Evolutionary conservation across 345 rosid species (phyloP), one percentile per base, ranked within the genome.

Genomic region (Rubroshorea leprosula): DNA sequence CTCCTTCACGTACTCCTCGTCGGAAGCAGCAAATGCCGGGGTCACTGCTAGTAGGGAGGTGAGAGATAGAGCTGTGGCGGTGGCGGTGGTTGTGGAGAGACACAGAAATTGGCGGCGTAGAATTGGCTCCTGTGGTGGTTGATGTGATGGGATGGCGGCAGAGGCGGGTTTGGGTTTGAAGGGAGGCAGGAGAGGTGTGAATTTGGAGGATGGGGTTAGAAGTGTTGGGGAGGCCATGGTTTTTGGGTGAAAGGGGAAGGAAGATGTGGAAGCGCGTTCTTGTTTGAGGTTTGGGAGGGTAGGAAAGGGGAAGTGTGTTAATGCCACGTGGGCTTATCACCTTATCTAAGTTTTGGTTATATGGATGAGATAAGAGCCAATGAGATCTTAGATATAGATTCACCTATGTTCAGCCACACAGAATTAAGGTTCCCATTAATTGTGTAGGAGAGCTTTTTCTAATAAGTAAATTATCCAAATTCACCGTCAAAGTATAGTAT

Each of bases 321-420:
- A 23, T 68, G 95, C 76, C 95, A 81, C 93, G 95, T 84, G 78
- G 71, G 56, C 95, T 89, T 92, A 92, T 89, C 95, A 49, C 77
- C 93, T 92, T 89, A 89, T 92, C 96, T 62, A 23, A 18, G 61
- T 41, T 51, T 51, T 65, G 35, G 70, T 39, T 67, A 39, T 38
- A 35, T 66, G 84, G 86, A 69, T 71, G 45, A 63, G 64, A 55
- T 41, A 12, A 27, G 27, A 57, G 9, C 69, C 76, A 67, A 59
- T 62, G 35, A 51, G 12, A 38, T 69, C 14, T n/a, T 23, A 39
- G 51, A 10, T 59, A 5, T 7, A 24, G 39, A 57, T 66, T 27
- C 4, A 12, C 5, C 23, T 9, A 20, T 17, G 18, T 16, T 23
- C 49, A 26, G 41, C 41, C 41, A 35, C 41, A 35, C n/a, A n/a